Evolutionary conservation across 805 yeast genomes (phyloP).

Genomic region (Priceomyces carsonii): DNA sequence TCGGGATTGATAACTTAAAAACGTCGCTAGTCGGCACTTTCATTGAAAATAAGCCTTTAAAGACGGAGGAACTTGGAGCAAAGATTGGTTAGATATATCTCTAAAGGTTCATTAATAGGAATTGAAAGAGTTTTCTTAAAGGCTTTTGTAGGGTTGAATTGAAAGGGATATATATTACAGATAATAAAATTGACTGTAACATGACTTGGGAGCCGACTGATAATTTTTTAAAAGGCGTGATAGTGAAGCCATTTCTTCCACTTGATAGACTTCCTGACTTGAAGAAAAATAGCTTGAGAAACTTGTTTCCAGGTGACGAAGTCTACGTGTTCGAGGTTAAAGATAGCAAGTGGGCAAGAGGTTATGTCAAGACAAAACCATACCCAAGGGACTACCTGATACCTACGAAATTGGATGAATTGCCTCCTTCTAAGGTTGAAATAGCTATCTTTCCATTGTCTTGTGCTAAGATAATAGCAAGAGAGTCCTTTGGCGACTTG

Average conservation of each 20-base stretch:
- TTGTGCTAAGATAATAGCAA: no score
- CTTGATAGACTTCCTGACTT: constrained; percentile 41
- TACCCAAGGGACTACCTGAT: constrained; percentile 67
- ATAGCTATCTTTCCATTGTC: constrained; percentile 65
- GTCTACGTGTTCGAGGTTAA: constrained; percentile 69
- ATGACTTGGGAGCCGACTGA: constrained; percentile 43
- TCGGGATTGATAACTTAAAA: no score
- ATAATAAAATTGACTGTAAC: no score
- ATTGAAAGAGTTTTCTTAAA: no score
- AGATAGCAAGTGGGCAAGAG: constrained; percentile 73
- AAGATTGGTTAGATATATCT: no score
- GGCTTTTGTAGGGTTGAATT: no score
- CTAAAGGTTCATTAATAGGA: no score
- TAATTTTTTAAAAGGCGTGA: constrained; percentile 35
- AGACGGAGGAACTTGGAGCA: no score
- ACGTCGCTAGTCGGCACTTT: no score
- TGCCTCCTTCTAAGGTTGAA: constrained; percentile 56
- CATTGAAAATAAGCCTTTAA: no score
- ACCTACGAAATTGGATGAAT: constrained; percentile 59
- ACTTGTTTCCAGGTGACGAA: constrained; percentile 76
- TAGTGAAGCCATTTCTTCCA: constrained; percentile 42
- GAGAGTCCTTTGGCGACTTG: no score
- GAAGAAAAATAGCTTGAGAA: constrained; percentile 41
- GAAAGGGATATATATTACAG: no score
- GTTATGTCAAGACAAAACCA: constrained; percentile 68